Percentiles rank a stretch among this genome's conserved stretches.
Conservation (phyloP, 2,329 filamentous ascomycete species). For the Hypoxylon sp. region DNA sequence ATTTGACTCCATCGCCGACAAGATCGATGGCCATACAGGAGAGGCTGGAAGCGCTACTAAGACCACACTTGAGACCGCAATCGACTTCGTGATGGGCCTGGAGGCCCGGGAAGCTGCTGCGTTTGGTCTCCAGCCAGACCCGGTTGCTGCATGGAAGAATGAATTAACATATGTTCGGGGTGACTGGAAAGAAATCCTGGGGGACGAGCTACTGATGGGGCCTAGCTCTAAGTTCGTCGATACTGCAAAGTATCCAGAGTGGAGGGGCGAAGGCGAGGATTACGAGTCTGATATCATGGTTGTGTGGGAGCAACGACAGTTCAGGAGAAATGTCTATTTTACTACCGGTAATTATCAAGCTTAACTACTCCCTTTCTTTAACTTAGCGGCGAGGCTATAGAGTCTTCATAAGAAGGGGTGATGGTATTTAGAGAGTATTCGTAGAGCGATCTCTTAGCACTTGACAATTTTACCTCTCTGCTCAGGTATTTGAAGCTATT, state of each 20-base stretch:
- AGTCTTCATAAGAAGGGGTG: no score
- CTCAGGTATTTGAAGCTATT: no score
- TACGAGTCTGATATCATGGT: no score
- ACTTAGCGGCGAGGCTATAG: no score
- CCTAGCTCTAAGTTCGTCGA: conserved; percentile 6
- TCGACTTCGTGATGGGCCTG: not conserved
- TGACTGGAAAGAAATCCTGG: not conserved
- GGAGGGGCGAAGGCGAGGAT: not conserved
- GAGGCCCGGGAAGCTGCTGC: conserved; percentile 1
- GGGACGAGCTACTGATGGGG: not conserved
- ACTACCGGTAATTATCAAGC: no score
- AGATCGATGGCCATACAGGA: not conserved
- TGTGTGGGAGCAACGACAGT: no score
- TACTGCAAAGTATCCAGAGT: not conserved
- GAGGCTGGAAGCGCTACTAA: not conserved
- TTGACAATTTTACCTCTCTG: no score
- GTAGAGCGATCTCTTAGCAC: no score
- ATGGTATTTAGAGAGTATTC: no score
- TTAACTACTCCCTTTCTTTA: no score
- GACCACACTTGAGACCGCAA: not conserved
- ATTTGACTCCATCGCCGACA: not conserved
- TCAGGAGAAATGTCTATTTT: no score
- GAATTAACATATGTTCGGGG: no score
- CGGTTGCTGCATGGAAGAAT: not conserved
- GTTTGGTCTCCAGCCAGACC: conserved; percentile 2